A percentile compares a stretch with the other conserved stretches of the same genome.
phyloP scores from a whole-genome alignment of 768 basidiomycete genomes.

The Podaxis sp. region DNA sequence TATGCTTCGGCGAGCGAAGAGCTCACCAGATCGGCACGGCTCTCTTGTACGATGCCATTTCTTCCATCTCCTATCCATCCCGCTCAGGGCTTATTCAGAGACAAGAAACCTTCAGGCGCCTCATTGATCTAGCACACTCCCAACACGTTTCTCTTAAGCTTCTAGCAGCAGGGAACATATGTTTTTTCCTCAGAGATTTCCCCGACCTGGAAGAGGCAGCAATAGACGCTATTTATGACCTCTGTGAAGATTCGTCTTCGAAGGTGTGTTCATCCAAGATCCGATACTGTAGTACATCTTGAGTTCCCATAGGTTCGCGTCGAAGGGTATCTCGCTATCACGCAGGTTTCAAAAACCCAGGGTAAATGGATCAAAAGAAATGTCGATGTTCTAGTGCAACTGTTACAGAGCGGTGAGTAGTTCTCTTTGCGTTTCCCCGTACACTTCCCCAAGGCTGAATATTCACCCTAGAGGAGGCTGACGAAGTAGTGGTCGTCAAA shows the following conservation, averaged over 20 bases:
- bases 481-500: slow-evolving; percentile 63
- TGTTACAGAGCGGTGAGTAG: slow-evolving; percentile 67
- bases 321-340: slow-evolving; percentile 64
- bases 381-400: slow-evolving; percentile 71
- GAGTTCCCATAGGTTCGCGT: slow-evolving; percentile 53
- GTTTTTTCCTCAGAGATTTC: slow-evolving; percentile 60
- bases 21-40: slow-evolving; percentile 25
- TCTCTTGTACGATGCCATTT: slow-evolving; percentile 3
- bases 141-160: slow-evolving; percentile 46
- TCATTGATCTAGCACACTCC: slow-evolving; percentile 55
- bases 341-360: slow-evolving; percentile 41
- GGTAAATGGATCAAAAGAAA: slow-evolving; percentile 66
- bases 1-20: slow-evolving; percentile 44
- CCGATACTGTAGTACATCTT: not conserved
- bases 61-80: not conserved
- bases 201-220: slow-evolving; percentile 72
- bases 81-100: slow-evolving; percentile 33
- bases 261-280: slow-evolving; percentile 33
- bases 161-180: slow-evolving; percentile 57
- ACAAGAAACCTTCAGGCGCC: slow-evolving; percentile 46
- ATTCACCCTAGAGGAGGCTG: slow-evolving; percentile 52
- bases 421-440: not conserved
- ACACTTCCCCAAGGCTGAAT: not conserved
- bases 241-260: slow-evolving; percentile 67
- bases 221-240: slow-evolving; percentile 76